Base-by-base conservation (phyloP, 2,329 filamentous ascomycete genomes). In the Thermomyces lanuginosus region DNA sequence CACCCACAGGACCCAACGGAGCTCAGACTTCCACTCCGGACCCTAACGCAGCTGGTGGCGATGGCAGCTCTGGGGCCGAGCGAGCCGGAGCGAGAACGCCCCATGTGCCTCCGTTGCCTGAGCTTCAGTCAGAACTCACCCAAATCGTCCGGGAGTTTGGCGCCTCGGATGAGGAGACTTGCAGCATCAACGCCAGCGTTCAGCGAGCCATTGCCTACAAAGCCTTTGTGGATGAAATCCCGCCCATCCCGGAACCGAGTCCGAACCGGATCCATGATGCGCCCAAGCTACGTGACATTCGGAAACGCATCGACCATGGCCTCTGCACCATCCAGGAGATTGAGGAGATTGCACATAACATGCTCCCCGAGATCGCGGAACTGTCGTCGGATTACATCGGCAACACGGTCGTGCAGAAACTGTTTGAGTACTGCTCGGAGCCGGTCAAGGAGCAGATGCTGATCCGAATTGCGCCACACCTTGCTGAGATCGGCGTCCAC, bases 351-450 rank as follows among this genome's bases (percentile, higher is more conserved):
- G 89, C 89, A 21, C 65, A 80, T 34, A 80, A 81, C 36, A 98
- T 98, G 89, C 69, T 98, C 9, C 82, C 86, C 6, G 89, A 98
- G 51, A 89, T 98, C 48, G 82, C 84, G 3, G 89, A 98, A 54
- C 64, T 98, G 13, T 69, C 89, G 2, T 92, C 86, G 0, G 89
- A 98, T 54, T 98, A 98, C 44, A 69, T 98, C 16, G 89, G 89
- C 41, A 98, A 98, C 58, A 98, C 89, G 0, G 89, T 98, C n/a
- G 86, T 98, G 10, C 89, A 98, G 58, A 98, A 98, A 57, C 63
- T 98, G 23, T 98, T 98, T 46, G 86, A 98, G 53, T 82, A 81
- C 56, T 95, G 89, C 59, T 89, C 82, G 0, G 86, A 95, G 49
- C 63, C 72, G 21, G 72, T 86, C 21, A 84, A 91, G 42, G 83